Evolutionary conservation across 2,329 filamentous ascomycete species (phyloP), one percentile per base, ranked within the genome.

Genomic region (Pestalotiopsis sp.): DNA sequence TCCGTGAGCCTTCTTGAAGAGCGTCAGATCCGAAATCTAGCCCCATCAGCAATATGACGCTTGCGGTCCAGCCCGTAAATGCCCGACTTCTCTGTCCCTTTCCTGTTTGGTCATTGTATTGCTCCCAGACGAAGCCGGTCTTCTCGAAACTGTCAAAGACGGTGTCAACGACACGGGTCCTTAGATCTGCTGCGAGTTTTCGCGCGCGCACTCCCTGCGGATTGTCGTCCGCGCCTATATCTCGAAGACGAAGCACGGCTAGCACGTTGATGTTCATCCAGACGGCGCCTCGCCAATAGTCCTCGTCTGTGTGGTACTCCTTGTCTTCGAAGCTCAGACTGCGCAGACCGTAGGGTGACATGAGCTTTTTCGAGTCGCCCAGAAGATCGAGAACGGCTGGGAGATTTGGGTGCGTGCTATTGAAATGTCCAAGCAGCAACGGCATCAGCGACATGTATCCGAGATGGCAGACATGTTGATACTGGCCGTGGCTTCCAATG

Each of bases 11-110:
- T 38, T 13, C 45, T 4, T 62, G 11, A 12, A 13, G 27, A 9
- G 12, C 5, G 14, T 25, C 62, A 27, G 20, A 20, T 27, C n/a
- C 41, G 7, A 23, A 13, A 23, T 89, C 87, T 87, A 92, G 90
- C 61, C 83, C 84, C 89, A 92, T 91, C 69, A 92, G 88, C 79
- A 91, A 90, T 12, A 92, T 89, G 59, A 92, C 88, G 79, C 92
- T 81, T 76, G 90, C 91, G n/a, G 90, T 92, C 90, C 90, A 92
- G 62, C 90, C 90, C 0, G 90, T 91, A 76, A 92, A 92, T 74
- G 91, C 90, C 81, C 91, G 89, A 12, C 89, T 92, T 17, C 90
- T 82, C 78, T 92, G 90, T 3, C 90, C 90, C 58, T 84, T 84
- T 13, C 90, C 90, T 0, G 87, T 91, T 69, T 91, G 88, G 0